Evolutionary conservation across 2,329 filamentous ascomycete species (phyloP).

Genomic region (Penicillium psychrosexuale): DNA sequence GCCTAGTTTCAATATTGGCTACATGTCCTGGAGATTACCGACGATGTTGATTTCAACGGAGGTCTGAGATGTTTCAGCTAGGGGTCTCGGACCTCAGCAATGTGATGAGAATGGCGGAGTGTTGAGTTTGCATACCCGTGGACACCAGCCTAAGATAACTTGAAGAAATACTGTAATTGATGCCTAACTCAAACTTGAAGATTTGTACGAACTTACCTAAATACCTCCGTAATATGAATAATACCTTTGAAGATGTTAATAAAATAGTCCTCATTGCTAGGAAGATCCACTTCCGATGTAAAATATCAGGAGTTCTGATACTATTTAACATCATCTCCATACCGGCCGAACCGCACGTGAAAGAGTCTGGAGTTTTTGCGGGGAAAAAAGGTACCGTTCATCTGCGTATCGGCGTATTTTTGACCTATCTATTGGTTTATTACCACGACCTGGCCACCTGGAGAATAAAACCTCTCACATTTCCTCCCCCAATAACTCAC

Average conservation of each 20-base stretch:
- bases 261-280: background rate
- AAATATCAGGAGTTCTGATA: background rate
- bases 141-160: background rate
- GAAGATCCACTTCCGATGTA: background rate
- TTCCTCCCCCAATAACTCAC: background rate
- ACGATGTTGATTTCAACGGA: background rate
- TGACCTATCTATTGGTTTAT: background rate
- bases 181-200: background rate
- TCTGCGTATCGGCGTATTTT: background rate
- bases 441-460: background rate
- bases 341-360: background rate
- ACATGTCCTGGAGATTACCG: background rate
- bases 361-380: background rate
- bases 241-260: conserved; percentile 40
- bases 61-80: background rate
- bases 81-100: background rate
- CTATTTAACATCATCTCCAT: background rate
- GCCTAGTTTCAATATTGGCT: background rate
- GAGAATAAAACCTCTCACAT: background rate
- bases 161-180: background rate
- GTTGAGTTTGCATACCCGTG: background rate
- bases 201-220: too few relatives aligned
- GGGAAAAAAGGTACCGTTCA: background rate
- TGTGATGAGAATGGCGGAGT: background rate
- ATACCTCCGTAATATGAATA: conserved; percentile 49